phyloP scores from a whole-genome alignment of 2,329 filamentous ascomycete species.

The Cladosporium sphaerospermum region DNA sequence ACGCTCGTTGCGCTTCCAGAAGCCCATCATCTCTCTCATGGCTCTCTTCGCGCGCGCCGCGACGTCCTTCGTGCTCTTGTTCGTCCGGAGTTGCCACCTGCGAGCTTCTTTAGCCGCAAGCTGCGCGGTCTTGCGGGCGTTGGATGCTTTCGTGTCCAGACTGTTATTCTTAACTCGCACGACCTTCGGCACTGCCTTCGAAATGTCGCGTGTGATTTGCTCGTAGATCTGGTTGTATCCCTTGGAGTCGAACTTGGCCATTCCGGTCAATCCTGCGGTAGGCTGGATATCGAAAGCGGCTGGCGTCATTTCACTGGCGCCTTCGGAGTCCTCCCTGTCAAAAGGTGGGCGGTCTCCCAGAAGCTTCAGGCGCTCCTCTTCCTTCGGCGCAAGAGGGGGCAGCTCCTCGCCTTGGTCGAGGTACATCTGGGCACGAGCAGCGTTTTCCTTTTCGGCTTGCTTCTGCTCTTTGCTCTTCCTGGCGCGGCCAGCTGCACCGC shows the following conservation, averaged over 20 bases:
- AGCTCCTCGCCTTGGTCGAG: slow-evolving; percentile 72
- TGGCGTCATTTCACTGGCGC: slow-evolving; percentile 54
- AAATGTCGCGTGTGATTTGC: slow-evolving; percentile 93
- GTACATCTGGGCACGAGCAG: slow-evolving; percentile 80
- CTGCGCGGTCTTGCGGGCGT: slow-evolving; percentile 94
- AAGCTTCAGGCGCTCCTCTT: slow-evolving; percentile 41
- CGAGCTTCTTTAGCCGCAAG: slow-evolving; percentile 95
- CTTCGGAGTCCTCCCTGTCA: slow-evolving; percentile 37
- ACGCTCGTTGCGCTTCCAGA: slow-evolving; percentile 98
- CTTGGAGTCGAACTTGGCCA: slow-evolving; percentile 32
- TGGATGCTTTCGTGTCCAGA: slow-evolving; percentile 81
- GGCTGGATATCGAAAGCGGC: slow-evolving; percentile 24
- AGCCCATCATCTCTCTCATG: slow-evolving; percentile 99
- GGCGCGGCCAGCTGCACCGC: slow-evolving; percentile 49
- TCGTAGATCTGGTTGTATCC: slow-evolving; percentile 96
- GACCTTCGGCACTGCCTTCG: slow-evolving; percentile 87
- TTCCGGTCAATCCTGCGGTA: slow-evolving; percentile 26
- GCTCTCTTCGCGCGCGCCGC: slow-evolving; percentile 94
- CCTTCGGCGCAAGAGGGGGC: slow-evolving; percentile 53
- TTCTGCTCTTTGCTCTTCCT: slow-evolving; percentile 82
- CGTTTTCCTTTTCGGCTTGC: slow-evolving; percentile 64
- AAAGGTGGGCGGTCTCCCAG: slow-evolving; percentile 11
- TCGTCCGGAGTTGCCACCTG: slow-evolving; percentile 93
- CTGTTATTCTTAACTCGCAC: slow-evolving; percentile 83
- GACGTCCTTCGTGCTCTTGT: slow-evolving; percentile 97